Percentiles rank a stretch among this genome's conserved stretches.
phyloP scores from a whole-genome alignment of 108 stramenopile genomes.

The Nitzschia sp. region DNA sequence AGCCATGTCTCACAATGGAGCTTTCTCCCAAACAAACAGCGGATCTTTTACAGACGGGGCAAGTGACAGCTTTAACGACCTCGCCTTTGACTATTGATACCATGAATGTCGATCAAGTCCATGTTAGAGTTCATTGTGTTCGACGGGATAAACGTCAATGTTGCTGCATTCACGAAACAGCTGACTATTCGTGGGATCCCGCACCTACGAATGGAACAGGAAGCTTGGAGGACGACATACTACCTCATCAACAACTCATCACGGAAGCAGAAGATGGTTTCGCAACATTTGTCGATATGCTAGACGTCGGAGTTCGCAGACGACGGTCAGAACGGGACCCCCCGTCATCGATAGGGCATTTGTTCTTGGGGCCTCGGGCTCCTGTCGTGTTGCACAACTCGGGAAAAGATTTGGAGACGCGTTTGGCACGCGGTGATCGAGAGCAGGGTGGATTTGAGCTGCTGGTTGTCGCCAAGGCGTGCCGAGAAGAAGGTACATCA shows the following conservation, averaged over 20 bases:
- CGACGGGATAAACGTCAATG: neutral
- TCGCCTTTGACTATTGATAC: neutral
- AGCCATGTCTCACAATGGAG: neutral
- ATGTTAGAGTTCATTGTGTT: neutral
- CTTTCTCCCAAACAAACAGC: neutral
- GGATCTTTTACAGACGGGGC: neutral
- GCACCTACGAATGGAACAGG: neutral
- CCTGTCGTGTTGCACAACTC: neutral
- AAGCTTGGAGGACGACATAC: neutral
- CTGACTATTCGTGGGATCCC: neutral
- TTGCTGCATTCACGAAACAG: neutral
- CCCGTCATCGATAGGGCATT: neutral
- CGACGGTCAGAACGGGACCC: no score
- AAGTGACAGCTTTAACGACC: neutral
- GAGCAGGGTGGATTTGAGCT: neutral
- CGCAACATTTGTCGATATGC: no score
- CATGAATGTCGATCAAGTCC: neutral
- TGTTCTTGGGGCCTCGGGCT: neutral
- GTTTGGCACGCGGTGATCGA: neutral
- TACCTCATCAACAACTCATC: no score
- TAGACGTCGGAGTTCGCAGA: no score
- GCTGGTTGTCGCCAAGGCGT: neutral
- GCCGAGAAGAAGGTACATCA: neutral
- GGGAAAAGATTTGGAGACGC: constrained; percentile 1
- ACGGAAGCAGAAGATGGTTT: no score